phyloP scores from a whole-genome alignment of 2,329 filamentous ascomycete genomes.

The Triangularia setosa region DNA sequence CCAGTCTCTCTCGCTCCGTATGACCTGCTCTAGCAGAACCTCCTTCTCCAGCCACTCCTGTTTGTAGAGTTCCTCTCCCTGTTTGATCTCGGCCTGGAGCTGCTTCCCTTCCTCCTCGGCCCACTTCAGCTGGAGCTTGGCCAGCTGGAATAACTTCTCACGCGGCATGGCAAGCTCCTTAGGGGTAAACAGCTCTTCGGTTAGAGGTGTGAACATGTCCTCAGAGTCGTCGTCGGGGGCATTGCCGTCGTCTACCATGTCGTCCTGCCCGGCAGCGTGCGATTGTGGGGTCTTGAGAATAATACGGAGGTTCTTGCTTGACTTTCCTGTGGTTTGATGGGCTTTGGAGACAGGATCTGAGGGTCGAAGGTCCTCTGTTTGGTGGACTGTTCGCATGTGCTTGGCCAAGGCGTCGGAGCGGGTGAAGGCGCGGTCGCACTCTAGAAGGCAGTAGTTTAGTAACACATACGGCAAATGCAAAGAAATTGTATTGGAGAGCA shows the following conservation, averaged over 20 bases:
- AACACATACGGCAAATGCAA: not conserved
- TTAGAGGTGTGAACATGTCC: constrained; percentile 54
- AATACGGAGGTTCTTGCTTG: constrained; percentile 54
- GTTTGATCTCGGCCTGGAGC: constrained; percentile 61
- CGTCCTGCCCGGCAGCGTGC: constrained; percentile 54
- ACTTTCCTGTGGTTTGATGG: constrained; percentile 50
- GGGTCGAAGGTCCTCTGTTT: constrained; percentile 87
- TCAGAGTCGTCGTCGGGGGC: constrained; percentile 53
- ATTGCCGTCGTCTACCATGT: constrained; percentile 44
- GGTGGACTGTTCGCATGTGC: constrained; percentile 98
- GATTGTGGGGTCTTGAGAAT: constrained; percentile 60
- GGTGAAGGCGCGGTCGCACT: constrained; percentile 96
- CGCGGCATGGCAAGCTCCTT: constrained; percentile 60
- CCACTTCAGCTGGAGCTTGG: constrained; percentile 68
- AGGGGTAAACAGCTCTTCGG: constrained; percentile 57
- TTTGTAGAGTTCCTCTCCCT: constrained; percentile 62
- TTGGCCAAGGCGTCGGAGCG: constrained; percentile 93
- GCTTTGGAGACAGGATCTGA: constrained; percentile 71
- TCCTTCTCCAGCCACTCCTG: constrained; percentile 79
- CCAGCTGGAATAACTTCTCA: constrained; percentile 62
- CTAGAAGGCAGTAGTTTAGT: constrained; percentile 43
- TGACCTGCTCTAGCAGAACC: constrained; percentile 68
- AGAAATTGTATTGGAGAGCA: constrained; percentile 21
- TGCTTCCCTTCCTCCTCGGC: constrained; percentile 62
- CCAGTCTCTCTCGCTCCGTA: constrained; percentile 64